Conservation (phyloP, 352 stramenopile species). For the Phytophthora podocarpi region DNA sequence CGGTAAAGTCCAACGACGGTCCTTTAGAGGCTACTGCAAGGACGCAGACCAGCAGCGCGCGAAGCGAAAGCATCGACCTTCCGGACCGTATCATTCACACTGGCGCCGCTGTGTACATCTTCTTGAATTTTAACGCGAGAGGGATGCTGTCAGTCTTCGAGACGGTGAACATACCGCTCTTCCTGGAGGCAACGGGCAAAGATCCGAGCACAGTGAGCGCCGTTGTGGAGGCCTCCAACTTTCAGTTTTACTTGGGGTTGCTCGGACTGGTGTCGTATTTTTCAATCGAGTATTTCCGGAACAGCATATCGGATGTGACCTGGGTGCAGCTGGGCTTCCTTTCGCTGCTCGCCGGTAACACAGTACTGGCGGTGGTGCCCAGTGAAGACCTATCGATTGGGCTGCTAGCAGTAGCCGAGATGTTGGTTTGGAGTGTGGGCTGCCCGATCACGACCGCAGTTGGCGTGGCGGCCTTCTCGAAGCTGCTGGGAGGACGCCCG, state of each 20-base stretch:
- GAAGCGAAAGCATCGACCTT: conserved; percentile 34
- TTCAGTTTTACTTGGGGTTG: conserved; percentile 78
- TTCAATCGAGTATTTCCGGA: conserved; percentile 72
- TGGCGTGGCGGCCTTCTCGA: conserved; percentile 71
- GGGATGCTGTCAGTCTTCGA: conserved; percentile 81
- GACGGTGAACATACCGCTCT: conserved; percentile 78
- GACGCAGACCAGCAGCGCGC: conserved; percentile 34
- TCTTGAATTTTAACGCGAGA: conserved; percentile 73
- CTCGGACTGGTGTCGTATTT: conserved; percentile 71
- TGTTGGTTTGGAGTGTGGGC: conserved; percentile 76
- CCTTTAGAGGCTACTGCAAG: conserved; percentile 37
- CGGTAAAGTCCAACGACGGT: conserved; percentile 52
- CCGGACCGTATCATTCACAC: conserved; percentile 64
- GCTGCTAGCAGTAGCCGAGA: conserved; percentile 45
- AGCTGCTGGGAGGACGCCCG: conserved; percentile 61
- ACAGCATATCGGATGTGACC: conserved; percentile 58
- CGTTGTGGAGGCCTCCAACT: conserved; percentile 68
- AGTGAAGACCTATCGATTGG: conserved; percentile 38
- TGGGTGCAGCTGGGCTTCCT: conserved; percentile 69
- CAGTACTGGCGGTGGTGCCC: conserved; percentile 53
- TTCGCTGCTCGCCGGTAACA: conserved; percentile 62
- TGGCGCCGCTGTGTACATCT: conserved; percentile 68
- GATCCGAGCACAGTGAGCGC: conserved; percentile 47
- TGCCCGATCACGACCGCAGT: conserved; percentile 76
- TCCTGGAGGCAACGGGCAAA: conserved; percentile 65